A percentile compares a stretch with the other conserved stretches of the same genome.
phyloP scores from a whole-genome alignment of 306 rosid species.

The Carpinus viminea region DNA sequence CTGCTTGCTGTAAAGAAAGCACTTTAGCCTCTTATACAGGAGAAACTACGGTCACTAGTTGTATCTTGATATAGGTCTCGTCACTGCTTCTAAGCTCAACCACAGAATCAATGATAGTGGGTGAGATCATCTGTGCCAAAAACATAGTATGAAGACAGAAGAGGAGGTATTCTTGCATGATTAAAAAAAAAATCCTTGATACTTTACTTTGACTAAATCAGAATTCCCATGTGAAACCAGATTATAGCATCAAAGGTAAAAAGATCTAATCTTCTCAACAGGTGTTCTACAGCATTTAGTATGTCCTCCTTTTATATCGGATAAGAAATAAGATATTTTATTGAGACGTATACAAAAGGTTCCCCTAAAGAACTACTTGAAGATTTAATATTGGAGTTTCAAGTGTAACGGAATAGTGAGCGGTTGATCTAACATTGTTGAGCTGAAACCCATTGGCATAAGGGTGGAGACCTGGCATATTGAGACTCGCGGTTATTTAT shows the following conservation, averaged over 20 bases:
- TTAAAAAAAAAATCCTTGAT: constrained; percentile 17
- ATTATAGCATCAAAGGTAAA: constrained; percentile 17
- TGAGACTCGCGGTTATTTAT: not conserved
- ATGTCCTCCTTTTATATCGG: not conserved
- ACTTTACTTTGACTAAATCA: constrained; percentile 10
- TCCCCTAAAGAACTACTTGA: too few relatives aligned
- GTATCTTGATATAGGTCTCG: not conserved
- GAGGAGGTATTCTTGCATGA: constrained; percentile 7
- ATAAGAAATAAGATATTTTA: not conserved
- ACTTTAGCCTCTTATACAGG: not conserved
- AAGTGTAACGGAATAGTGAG: not conserved
- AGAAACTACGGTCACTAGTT: not conserved
- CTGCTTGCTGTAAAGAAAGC: not conserved
- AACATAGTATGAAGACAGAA: constrained; percentile 6
- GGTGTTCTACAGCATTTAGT: not conserved
- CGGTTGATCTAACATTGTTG: not conserved
- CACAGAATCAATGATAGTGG: constrained; percentile 28
- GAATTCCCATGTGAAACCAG: constrained; percentile 6
- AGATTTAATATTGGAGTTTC: not conserved
- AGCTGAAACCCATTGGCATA: not conserved
- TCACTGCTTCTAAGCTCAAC: constrained; percentile 8
- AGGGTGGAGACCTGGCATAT: not conserved
- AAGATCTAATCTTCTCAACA: constrained; percentile 1
- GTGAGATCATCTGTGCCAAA: constrained; percentile 11
- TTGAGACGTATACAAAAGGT: not conserved